A percentile compares a stretch with the other conserved stretches of the same genome.
phyloP scores from a whole-genome alignment of 192 early-diverging fungal genomes.

The Backusella circina region DNA sequence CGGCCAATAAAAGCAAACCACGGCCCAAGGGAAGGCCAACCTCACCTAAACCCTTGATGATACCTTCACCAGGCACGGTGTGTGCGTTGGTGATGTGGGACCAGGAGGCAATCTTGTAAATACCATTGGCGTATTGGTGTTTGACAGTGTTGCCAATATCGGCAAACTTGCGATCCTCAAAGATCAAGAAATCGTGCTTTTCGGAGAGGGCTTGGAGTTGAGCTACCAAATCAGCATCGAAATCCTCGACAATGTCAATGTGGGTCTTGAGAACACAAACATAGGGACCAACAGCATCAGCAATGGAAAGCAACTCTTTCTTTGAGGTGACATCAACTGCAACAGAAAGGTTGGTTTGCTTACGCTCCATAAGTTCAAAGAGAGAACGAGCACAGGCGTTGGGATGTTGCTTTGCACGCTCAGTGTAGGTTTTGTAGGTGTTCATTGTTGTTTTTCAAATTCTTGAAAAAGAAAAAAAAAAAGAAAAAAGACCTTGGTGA shows the following conservation, averaged over 20 bases:
- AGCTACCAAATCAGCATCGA: constrained; percentile 79
- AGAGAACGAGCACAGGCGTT: constrained; percentile 78
- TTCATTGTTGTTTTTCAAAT: constrained; percentile 10
- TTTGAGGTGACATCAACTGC: constrained; percentile 90
- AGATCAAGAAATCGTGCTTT: constrained; percentile 95
- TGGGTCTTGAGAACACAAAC: constrained; percentile 98
- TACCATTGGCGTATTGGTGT: constrained; percentile 86
- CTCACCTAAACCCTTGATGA: constrained; percentile 87
- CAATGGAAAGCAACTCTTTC: constrained; percentile 81
- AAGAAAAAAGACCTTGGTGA: too few relatives aligned
- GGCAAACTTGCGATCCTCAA: constrained; percentile 99
- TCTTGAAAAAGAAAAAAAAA: background rate
- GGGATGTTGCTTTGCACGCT: constrained; percentile 61
- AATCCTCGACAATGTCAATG: constrained; percentile 91
- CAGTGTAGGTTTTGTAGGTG: constrained; percentile 53
- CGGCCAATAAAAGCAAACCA: constrained; percentile 85
- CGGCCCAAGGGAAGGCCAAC: constrained; percentile 79
- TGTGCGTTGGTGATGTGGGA: constrained; percentile 97
- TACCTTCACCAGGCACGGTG: constrained; percentile 92
- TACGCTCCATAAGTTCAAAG: constrained; percentile 81
- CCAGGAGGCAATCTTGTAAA: constrained; percentile 94
- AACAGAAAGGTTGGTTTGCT: constrained; percentile 87
- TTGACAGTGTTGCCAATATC: constrained; percentile 99
- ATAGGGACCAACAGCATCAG: constrained; percentile 88
- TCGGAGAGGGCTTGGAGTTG: constrained; percentile 70